Evolutionary conservation across 2,329 filamentous ascomycete species (phyloP), one percentile per base, ranked within the genome.

Genomic region (Drechslerella dactyloides): DNA sequence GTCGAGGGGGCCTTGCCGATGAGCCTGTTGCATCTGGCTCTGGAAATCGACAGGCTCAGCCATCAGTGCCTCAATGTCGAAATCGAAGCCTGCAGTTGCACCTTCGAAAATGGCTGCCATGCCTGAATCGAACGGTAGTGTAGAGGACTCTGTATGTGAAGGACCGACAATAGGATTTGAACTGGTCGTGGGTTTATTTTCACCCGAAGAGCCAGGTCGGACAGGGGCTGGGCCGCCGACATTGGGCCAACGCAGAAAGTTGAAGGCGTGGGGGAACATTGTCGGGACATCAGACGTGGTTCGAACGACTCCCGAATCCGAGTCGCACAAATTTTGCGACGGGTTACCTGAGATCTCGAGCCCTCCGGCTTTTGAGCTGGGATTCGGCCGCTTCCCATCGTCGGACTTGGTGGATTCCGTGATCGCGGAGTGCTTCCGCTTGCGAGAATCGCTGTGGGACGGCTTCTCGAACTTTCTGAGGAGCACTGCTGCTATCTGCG

Each of bases 21-120:
- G 74, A 8, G 75, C 75, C 58, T 75, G 73, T 53, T 75, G 74
- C 75, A 76, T 76, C 42, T 75, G 74, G 58, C 74, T 73, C 53
- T 76, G 75, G 46, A 76, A 76, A 30, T 75, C 75, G 2, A 74
- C 66, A 8, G 75, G 75, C 30, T 76, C 73, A 17, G 72, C 74
- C 75, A 76, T 75, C 13, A 76, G 50, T 13, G 75, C 59, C 50
- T 75, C 69, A 11, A 76, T 35, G 58, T 76, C 75, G 50, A 76
- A 73, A 66, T 76, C 75, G 37, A 74, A 74, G 4, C 69, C 73
- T 10, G 63, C 58, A 5, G 55, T 68, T 30, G 72, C 72, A 8
- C 58, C 55, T 5, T 70, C 60, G 8, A 54, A 62, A 62, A 68
- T 50, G 11, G 69, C 68, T 17, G 54, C 54, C 21, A 62, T 55